Evolutionary conservation across 192 early-diverging fungal species (phyloP).

Genomic region (Coemansia sp.): DNA sequence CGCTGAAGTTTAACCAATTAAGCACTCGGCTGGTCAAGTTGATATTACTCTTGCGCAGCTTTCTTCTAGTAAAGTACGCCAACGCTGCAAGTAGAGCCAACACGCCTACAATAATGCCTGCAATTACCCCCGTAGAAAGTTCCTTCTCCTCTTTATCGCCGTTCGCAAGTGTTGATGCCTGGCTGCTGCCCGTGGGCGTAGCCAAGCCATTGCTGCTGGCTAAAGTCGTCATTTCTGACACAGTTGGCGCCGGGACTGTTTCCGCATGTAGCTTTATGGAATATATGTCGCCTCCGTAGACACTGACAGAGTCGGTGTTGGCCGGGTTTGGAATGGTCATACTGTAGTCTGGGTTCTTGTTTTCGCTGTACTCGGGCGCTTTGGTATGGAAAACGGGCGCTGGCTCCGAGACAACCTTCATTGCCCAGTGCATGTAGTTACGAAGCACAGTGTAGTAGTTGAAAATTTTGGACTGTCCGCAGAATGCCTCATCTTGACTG

Average conservation of each 20-base stretch:
- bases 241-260: no score
- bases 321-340: slow-evolving; percentile 19
- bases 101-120: background rate
- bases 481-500: slow-evolving; percentile 4
- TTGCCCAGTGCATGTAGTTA: slow-evolving; percentile 41
- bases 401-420: slow-evolving; percentile 19
- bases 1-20: background rate
- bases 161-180: background rate
- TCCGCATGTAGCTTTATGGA: background rate
- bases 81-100: background rate
- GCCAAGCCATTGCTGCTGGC: no score
- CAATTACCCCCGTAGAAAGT: background rate
- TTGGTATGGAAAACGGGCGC: slow-evolving; percentile 30
- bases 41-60: slow-evolving; percentile 1
- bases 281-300: slow-evolving; percentile 35
- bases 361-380: slow-evolving; percentile 29
- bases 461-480: slow-evolving; percentile 11
- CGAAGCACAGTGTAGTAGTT: slow-evolving; percentile 40
- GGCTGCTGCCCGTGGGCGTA: background rate
- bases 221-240: no score
- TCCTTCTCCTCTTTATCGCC: background rate
- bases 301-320: slow-evolving; percentile 2
- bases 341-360: slow-evolving; percentile 22
- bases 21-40: background rate
- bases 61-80: background rate